Percentiles rank a stretch among this genome's conserved stretches.
Evolutionary conservation across 176 grass and related monocot genomes (phyloP).

Genomic region (Dactylis glomerata): DNA sequence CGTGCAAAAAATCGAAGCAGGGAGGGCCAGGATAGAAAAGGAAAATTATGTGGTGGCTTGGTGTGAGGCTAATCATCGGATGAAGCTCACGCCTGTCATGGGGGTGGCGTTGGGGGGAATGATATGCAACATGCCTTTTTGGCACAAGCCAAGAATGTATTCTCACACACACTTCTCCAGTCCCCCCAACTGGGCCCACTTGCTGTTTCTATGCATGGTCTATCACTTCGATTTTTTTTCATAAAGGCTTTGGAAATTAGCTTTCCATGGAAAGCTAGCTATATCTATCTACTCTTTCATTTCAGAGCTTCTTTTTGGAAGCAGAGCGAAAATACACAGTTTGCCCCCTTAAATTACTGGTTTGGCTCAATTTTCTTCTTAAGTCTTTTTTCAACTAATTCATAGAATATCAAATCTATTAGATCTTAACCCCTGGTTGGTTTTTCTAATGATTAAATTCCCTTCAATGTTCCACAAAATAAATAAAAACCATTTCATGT

Average conservation of each 20-base stretch:
- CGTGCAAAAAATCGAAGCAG: neutral
- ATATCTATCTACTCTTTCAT: neutral
- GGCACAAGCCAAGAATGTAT: slow-evolving; percentile 38
- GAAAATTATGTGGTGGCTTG: neutral
- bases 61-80: slow-evolving; percentile 44
- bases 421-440: too few species aligned
- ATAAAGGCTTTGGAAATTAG: neutral
- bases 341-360: neutral
- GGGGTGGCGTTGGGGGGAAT: neutral
- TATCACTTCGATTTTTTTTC: neutral
- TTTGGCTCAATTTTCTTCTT: neutral
- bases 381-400: neutral
- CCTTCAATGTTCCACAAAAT: too few species aligned
- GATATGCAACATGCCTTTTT: neutral
- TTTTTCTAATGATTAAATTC: too few species aligned
- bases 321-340: too few species aligned
- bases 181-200: neutral
- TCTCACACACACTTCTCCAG: slow-evolving; percentile 18
- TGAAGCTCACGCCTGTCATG: slow-evolving; percentile 42
- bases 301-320: neutral
- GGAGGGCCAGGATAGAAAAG: neutral
- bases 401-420: neutral
- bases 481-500: too few species aligned
- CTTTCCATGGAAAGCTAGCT: neutral
- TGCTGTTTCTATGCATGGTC: neutral